Base-by-base conservation (phyloP, 2,329 filamentous ascomycete genomes). In the Xylaria digitata region DNA sequence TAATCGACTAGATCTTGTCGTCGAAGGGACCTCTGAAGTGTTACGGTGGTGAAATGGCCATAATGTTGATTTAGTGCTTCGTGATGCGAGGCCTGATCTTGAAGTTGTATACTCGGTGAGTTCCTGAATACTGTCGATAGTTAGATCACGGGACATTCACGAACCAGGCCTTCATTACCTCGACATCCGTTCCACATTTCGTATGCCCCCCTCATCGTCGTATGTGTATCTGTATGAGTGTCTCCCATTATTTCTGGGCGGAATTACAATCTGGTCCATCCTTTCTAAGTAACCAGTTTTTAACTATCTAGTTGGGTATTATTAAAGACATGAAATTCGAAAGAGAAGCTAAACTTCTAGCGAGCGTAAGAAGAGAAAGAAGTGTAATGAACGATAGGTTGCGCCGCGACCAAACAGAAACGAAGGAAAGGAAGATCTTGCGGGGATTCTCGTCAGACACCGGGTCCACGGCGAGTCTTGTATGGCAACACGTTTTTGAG, bases 21-120 rank as follows among this genome's bases (percentile, higher is more conserved):
- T 76, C 19, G 75, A 76, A 13, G 68, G 63, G 23, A 61, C 69
- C 68, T 74, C 74, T 1, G 76, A 78, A 26, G 67, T 57, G 11
- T 66, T 71, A 21, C 74, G 75, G 43, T 74, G 66, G 48, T 78
- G 75, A 46, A 76, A 77, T 13, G 75, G 75, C 75, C 75, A 77
- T n/a, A 76, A 67, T 0, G 76, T 75, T 32, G 69, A 73, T 56
- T 70, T 74, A 3, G 72, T 74, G 40, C 65, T 69, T 58, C 68
- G 73, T 37, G 75, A 75, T 15, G 72, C 73, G 19, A 70, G 64
- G 32, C 68, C 70, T 26, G 72, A 75, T 48, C 71, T 74, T 21
- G 74, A 74, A 23, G 72, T 68, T 17, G 72, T 70, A 53, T 75
- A 72, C 65, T 73, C 74, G 13, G 72, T 74, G 34, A 61, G 71